These are phyloP conservation scores for Candida pseudoviswanathii DNA, from an alignment of 1,139 yeast genomes.

Conservation along the genomic window DNA sequence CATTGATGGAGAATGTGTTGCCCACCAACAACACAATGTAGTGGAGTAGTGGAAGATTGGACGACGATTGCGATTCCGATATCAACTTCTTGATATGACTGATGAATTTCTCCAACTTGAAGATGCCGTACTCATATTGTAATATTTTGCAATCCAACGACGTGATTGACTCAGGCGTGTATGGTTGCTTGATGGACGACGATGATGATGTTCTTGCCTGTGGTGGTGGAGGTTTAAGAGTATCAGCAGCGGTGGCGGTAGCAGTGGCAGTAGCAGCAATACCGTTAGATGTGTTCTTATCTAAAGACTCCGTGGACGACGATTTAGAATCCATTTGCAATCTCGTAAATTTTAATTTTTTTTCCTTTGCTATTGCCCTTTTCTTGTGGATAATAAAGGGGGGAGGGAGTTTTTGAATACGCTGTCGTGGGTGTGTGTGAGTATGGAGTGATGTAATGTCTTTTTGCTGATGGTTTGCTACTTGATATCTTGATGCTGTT, in stretches of 20 bases:
- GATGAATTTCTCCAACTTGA: constrained; percentile 30
- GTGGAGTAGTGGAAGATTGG: constrained; percentile 32
- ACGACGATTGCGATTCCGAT: background rate
- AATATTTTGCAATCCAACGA: constrained; percentile 24
- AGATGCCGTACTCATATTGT: constrained; percentile 44
- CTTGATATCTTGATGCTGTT: too few relatives aligned
- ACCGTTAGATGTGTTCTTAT: background rate
- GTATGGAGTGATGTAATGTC: too few relatives aligned
- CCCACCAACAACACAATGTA: constrained; percentile 46
- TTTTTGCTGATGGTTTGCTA: too few relatives aligned
- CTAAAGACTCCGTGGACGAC: background rate
- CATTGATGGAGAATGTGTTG: constrained; percentile 51
- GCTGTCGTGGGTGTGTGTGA: too few relatives aligned
- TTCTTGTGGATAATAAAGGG: too few relatives aligned
- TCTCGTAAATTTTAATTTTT: background rate
- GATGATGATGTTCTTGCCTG: constrained; percentile 3
- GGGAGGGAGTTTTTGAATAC: too few relatives aligned
- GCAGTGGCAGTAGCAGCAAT: too few relatives aligned
- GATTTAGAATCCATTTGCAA: background rate
- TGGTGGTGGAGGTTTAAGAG: background rate
- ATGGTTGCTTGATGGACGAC: constrained; percentile 4
- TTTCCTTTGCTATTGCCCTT: too few relatives aligned
- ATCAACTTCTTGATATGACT: constrained; percentile 20
- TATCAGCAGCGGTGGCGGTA: background rate
- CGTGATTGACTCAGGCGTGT: constrained; percentile 12